Base-by-base conservation (phyloP, 257 asterid species). In the Scutellaria minor region DNA sequence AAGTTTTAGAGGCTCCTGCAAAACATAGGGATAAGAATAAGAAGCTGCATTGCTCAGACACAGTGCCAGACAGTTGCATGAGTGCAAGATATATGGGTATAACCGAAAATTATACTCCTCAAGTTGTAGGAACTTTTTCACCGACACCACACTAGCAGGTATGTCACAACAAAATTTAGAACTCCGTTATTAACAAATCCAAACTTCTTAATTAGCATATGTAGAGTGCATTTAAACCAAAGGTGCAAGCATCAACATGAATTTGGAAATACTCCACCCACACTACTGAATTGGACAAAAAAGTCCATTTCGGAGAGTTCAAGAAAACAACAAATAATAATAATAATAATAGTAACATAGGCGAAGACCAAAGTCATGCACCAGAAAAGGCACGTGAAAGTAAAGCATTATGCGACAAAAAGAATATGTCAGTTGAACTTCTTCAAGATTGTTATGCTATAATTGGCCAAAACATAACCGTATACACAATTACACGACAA, bases 1-100 rank as follows among this genome's bases (percentile, higher is more conserved):
- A 22, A 91, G 91, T 65, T 84, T 87, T 71, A 91, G 62, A 39
- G 96, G 97, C 55, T 89, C 97, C 97, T 90, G 89, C 66, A 61
- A 62, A 51, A 83, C 56, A 76, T 42, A 67, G 35, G 63, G 15
- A 72, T 22, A 46, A 63, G 11, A 10, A 68, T 57, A 70, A 72
- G 72, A 64, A 61, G 68, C 62, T 31, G 41, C 37, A 56, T 48
- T 39, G 20, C 22, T 66, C 13, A 40, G 11, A 59, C 48, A 50
- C 20, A 62, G 22, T 35, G 4, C 14, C 12, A 59, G n/a, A 54
- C 39, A 27, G 11, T 51, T 66, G 35, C 7, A 7, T 5, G 67
- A 5, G 66, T 12, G 0, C 58, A 64, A 2, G 47, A 5, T 45
- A n/a, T 37, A 55, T 18, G 11, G 35, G 27, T 6, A 40, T 31